Base-by-base conservation (phyloP, 345 rosid genomes). In the Orychophragmus violaceus region DNA sequence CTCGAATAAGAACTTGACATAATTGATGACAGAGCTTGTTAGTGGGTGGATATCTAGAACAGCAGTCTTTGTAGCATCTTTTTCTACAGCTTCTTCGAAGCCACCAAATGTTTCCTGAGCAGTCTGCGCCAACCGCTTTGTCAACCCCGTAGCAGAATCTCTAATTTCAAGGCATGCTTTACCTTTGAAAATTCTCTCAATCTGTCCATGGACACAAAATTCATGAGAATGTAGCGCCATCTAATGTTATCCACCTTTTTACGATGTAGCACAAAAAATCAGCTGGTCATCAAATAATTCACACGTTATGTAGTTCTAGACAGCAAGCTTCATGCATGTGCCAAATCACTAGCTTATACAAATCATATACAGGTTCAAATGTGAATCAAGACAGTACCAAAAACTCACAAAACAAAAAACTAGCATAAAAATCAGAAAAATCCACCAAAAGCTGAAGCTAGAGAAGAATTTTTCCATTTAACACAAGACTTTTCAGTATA, bases 51-150 rank as follows among this genome's bases (percentile, higher is more conserved):
- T 97, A 76, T 93, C 98, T 33, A 71, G 65, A 29, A 89, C 98
- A 51, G 91, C 90, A 9, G 91, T 93, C 77, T 86, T 90, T 54
- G 98, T 90, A 6, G 98, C 91, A 81, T 93, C 98, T 76, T 87
- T 93, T 72, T 90, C 98, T 74, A 93, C 98, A n/a, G 94, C 97
- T 79, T 87, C 97, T 83, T 87, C 96, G 44, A 93, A 93, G 86
- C 87, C 98, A 71, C 98, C 96, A 64, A 90, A 90, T 66, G 98
- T 90, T 50, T 90, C 96, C 76, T 90, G 90, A 76, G 94, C 94
- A 55, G 97, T 90, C 74, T 84, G 89, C n/a, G 97, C 97, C 52
- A 93, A 91, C 72, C 86, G 45, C 73, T 86, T 90, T 46, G 96
- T 93, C 85, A 93, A 82, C 56, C 91, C 89, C 71, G 78, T 56